Base-by-base conservation (phyloP, 1,284 basidiomycete genomes). In the Ceratobasidium sp. region DNA sequence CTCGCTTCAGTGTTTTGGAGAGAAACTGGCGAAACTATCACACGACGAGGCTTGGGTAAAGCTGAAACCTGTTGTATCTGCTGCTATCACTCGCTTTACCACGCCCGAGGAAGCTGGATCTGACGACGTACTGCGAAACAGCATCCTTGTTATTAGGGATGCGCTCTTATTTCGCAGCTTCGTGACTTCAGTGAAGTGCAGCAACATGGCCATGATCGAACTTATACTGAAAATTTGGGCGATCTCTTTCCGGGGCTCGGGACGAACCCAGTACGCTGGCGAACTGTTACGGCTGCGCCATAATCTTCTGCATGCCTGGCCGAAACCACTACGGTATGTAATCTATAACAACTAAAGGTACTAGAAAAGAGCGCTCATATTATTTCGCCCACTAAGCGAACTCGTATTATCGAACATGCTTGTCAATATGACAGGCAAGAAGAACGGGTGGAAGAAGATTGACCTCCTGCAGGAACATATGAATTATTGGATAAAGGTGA, bases 101-200 rank as follows among this genome's bases (percentile, higher is more conserved):
- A 28, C 60, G 60, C 9, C 60, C 23, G 39, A 28, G 60, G 12
- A 61, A 40, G 60, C 60, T 20, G 60, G 39, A 5, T 18, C 9
- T 6, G 60, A 61, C 6, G 60, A 61, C 23, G 20, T 61, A 9
- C 60, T 61, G 20, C 53, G 53, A 55, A 40, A 64, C n/a, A 39
- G 61, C 15, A 64, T 64, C n/a, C 33, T 64, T 40, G 40, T 64
- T 42, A 64, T 64, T n/a, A 28, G 39, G 6, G 61, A 64, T 42
- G 61, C 33, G 61, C 61, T 64, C 33, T 42, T 64, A 3, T 64
- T 64, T 40, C 12, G 61, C 20, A 42, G 61, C 23, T 64, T 64
- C 44, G 53, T 64, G 18, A 64, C 61, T 42, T 64, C 33, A 40
- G 15, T 64, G 40, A 64, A 40, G 44, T 64, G 2, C 15, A 6